phyloP scores from a whole-genome alignment of 805 yeast genomes.

The Cyberlindnera suaveolens region DNA sequence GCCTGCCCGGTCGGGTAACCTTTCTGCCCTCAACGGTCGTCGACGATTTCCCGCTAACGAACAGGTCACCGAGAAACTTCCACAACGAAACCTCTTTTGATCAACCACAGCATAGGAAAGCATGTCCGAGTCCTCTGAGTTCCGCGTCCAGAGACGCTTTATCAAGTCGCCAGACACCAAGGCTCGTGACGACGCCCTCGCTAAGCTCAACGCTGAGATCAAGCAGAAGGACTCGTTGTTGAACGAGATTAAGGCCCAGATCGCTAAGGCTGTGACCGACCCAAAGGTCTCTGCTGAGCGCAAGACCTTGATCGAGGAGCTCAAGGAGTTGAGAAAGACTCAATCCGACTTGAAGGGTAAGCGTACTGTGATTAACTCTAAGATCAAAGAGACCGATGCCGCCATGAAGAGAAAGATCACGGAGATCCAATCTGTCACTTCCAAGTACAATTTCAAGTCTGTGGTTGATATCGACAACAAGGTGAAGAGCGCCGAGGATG shows the following conservation, averaged over 20 bases:
- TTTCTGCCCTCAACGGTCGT: too few species aligned
- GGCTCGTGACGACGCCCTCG: slow-evolving; percentile 53
- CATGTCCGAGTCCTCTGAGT: slow-evolving; percentile 7
- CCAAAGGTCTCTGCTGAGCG: slow-evolving; percentile 43
- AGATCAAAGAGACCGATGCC: slow-evolving; percentile 65
- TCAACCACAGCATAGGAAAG: background rate
- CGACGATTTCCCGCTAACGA: too few species aligned
- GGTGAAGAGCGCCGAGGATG: slow-evolving; percentile 59
- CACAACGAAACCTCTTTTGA: too few species aligned
- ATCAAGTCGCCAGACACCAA: slow-evolving; percentile 72
- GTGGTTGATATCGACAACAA: slow-evolving; percentile 65
- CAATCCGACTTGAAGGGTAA: slow-evolving; percentile 42
- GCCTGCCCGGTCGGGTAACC: too few species aligned
- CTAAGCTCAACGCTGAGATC: slow-evolving; percentile 51
- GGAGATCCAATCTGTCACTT: slow-evolving; percentile 66
- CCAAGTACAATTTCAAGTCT: slow-evolving; percentile 63
- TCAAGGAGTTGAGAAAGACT: slow-evolving; percentile 38
- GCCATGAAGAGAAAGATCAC: slow-evolving; percentile 65
- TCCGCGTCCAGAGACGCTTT: slow-evolving; percentile 29
- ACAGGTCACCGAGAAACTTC: too few species aligned
- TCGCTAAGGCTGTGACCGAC: slow-evolving; percentile 46
- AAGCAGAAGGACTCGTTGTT: slow-evolving; percentile 54
- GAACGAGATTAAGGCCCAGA: slow-evolving; percentile 45
- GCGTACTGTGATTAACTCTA: slow-evolving; percentile 46
- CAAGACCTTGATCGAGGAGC: slow-evolving; percentile 46